Evolutionary conservation across 163 green algal species (phyloP).

Genomic region (Coccomyxa subellipsoidea): DNA sequence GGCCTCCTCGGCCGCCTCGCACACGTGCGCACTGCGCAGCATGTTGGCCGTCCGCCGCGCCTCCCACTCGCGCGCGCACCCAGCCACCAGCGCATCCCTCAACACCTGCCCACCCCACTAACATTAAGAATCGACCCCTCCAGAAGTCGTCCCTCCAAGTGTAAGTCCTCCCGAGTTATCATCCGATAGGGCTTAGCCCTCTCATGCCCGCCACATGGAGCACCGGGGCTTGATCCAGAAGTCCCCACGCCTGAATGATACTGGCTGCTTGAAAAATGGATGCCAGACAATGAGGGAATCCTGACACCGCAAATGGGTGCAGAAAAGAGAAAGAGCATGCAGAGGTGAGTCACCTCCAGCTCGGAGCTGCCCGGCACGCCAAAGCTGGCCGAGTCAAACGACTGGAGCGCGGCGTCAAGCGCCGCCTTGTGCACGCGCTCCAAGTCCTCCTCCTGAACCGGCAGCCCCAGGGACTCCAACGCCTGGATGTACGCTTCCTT

Average conservation of each 20-base stretch:
- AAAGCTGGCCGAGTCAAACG: constrained; percentile 57
- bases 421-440: constrained; percentile 28
- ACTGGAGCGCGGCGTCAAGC: constrained; percentile 18
- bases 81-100: constrained; percentile 28
- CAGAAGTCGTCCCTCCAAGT: no score
- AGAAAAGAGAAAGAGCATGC: no score
- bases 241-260: no score
- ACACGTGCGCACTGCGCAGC: constrained; percentile 34
- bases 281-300: no score
- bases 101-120: not conserved
- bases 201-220: no score
- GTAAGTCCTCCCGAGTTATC: no score
- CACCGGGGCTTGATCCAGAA: no score
- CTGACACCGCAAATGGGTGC: no score
- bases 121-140: not conserved
- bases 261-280: no score
- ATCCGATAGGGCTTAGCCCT: no score
- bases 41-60: constrained; percentile 40
- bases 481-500: constrained; percentile 23
- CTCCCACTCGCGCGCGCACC: constrained; percentile 39
- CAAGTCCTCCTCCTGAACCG: constrained; percentile 46
- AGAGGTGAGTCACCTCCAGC: not conserved
- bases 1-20: constrained; percentile 40
- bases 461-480: constrained; percentile 55
- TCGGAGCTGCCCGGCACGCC: constrained; percentile 27